These are phyloP conservation scores for Juncus inflexus DNA, from an alignment of 176 grass and related monocot species.

Conservation along the genomic window DNA sequence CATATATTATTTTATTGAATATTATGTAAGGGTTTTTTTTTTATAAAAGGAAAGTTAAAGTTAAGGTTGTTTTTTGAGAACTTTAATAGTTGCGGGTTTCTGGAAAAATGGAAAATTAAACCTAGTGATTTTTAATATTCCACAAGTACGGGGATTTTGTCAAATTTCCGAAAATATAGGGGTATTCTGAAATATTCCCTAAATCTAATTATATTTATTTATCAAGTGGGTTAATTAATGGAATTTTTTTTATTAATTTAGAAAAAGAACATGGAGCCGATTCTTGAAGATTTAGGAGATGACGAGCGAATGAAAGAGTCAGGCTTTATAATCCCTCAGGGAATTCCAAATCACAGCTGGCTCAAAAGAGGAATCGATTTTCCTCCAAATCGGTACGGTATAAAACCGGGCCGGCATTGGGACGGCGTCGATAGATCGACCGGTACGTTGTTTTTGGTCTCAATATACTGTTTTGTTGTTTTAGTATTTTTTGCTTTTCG, in stretches of 20 bases:
- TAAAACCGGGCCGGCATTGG: constrained; percentile 88
- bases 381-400: constrained; percentile 78
- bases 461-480: constrained; percentile 4
- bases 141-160: no score
- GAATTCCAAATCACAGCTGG: constrained; percentile 81
- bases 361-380: constrained; percentile 82
- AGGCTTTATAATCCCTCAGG: constrained; percentile 90
- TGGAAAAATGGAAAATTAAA: no score
- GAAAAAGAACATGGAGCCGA: constrained; percentile 43
- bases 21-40: not conserved
- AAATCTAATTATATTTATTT: constrained; percentile 13
- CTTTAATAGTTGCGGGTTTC: no score
- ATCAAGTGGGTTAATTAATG: not conserved
- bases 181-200: not conserved
- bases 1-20: not conserved
- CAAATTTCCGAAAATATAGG: no score
- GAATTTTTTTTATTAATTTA: constrained; percentile 36
- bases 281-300: constrained; percentile 74
- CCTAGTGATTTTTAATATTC: no score
- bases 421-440: constrained; percentile 90
- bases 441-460: constrained; percentile 40
- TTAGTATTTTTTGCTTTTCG: not conserved
- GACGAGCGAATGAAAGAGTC: constrained; percentile 96
- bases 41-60: not conserved
- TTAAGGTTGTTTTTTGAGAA: no score